Percentiles rank a stretch among this genome's conserved stretches.
phyloP scores from a whole-genome alignment of 2,329 filamentous ascomycete genomes.

The Xylaria sp. region DNA sequence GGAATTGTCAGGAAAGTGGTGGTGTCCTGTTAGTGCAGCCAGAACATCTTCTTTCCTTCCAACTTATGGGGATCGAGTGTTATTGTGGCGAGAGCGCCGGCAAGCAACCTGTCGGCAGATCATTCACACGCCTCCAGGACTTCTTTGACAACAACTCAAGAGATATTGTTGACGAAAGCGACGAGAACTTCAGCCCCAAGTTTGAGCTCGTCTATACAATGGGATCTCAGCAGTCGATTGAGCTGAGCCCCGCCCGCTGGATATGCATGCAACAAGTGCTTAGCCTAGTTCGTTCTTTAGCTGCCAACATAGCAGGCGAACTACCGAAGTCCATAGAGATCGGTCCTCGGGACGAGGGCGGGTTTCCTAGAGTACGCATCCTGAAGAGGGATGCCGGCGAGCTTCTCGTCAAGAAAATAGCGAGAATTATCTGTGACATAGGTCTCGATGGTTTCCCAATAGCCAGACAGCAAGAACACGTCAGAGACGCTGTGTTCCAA shows the following conservation, averaged over 20 bases:
- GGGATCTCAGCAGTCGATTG: slow-evolving; percentile 60
- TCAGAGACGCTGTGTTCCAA: slow-evolving; percentile 49
- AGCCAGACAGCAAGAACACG: slow-evolving; percentile 45
- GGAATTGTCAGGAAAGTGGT: slow-evolving; percentile 57
- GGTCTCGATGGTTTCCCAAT: slow-evolving; percentile 58
- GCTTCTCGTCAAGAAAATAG: slow-evolving; percentile 49
- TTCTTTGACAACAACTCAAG: slow-evolving; percentile 58
- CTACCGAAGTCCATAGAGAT: slow-evolving; percentile 51
- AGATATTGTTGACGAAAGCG: slow-evolving; percentile 72
- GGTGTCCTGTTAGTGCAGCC: slow-evolving; percentile 71
- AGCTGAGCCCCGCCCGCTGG: slow-evolving; percentile 67
- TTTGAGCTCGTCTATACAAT: slow-evolving; percentile 73
- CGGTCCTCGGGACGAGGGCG: slow-evolving; percentile 49
- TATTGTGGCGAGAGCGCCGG: background rate
- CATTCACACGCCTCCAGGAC: slow-evolving; percentile 1
- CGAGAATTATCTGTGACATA: slow-evolving; percentile 53
- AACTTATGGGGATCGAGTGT: slow-evolving; percentile 67
- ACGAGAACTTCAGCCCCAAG: slow-evolving; percentile 69
- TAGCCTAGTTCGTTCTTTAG: slow-evolving; percentile 50
- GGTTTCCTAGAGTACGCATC: slow-evolving; percentile 62
- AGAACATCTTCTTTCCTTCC: slow-evolving; percentile 71
- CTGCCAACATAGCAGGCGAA: slow-evolving; percentile 43
- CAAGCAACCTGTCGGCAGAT: background rate
- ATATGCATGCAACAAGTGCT: slow-evolving; percentile 63
- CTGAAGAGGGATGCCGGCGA: slow-evolving; percentile 50